Evolutionary conservation across 2,329 filamentous ascomycete genomes (phyloP).

Genomic region (Volutella citrinella): DNA sequence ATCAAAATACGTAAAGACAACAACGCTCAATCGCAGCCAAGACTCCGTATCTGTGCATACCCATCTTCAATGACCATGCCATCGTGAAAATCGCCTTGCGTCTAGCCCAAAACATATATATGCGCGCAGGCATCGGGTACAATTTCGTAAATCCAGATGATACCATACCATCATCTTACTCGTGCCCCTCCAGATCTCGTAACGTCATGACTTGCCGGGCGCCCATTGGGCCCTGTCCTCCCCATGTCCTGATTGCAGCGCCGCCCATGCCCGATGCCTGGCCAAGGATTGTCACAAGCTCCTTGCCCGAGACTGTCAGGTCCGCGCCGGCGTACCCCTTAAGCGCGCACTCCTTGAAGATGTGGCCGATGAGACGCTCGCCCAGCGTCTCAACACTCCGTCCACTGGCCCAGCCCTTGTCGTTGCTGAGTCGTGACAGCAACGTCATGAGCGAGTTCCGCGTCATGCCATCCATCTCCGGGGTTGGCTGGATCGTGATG

Average conservation of each 20-base stretch:
- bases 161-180: too few relatives aligned
- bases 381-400: constrained; percentile 57
- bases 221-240: constrained; percentile 26
- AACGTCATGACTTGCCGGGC: constrained; percentile 31
- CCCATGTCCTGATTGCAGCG: constrained; percentile 20
- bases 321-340: constrained; percentile 28
- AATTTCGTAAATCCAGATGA: too few relatives aligned
- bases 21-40: too few relatives aligned
- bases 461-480: constrained; percentile 20
- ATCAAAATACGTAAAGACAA: too few relatives aligned
- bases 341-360: constrained; percentile 33
- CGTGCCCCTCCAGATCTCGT: constrained; percentile 27
- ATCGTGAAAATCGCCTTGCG: too few relatives aligned
- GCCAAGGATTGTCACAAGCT: constrained; percentile 27
- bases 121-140: too few relatives aligned
- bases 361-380: constrained; percentile 45
- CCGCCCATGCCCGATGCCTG: constrained; percentile 25
- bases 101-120: too few relatives aligned
- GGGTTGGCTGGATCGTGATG: constrained; percentile 26
- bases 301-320: constrained; percentile 25
- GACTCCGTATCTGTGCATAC: too few relatives aligned
- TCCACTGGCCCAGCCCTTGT: constrained; percentile 58
- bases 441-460: constrained; percentile 26
- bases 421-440: constrained; percentile 40
- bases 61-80: too few relatives aligned